Evolutionary conservation across 2,329 filamentous ascomycete species (phyloP).

Genomic region (Fusarium lyarnte): DNA sequence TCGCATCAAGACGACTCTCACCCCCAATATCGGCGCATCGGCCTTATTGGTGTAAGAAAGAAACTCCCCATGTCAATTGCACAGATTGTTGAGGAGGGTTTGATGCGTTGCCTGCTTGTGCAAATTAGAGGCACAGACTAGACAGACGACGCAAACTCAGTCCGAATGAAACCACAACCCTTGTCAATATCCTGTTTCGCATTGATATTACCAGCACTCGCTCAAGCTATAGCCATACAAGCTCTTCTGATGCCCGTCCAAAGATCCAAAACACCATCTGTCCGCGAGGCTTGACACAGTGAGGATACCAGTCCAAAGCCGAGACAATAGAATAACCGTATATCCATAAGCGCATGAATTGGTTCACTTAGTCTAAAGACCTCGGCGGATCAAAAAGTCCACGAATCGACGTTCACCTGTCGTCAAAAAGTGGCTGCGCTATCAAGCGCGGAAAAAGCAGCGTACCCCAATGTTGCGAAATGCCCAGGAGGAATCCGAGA

Average conservation of each 20-base stretch:
- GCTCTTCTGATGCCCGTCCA: not conserved
- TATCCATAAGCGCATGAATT: not conserved
- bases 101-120: not conserved
- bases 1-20: constrained; percentile 33
- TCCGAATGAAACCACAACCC: constrained; percentile 13
- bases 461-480: constrained; percentile 10
- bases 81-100: constrained; percentile 1
- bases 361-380: not conserved
- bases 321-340: not conserved
- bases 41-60: constrained; percentile 39
- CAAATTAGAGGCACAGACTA: constrained; percentile 17
- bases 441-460: not conserved
- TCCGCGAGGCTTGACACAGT: not conserved
- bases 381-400: constrained; percentile 30
- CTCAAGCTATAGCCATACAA: not conserved
- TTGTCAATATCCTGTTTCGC: not conserved
- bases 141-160: constrained; percentile 15
- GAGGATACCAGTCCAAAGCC: not conserved
- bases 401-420: constrained; percentile 31
- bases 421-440: constrained; percentile 12
- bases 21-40: constrained; percentile 28
- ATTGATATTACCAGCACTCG: not conserved
- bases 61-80: constrained; percentile 32
- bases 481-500: constrained; percentile 2
- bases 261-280: not conserved